Evolutionary conservation across 768 basidiomycete genomes (phyloP), one percentile per base, ranked within the genome.

Genomic region (Psilocybe subaeruginosa): DNA sequence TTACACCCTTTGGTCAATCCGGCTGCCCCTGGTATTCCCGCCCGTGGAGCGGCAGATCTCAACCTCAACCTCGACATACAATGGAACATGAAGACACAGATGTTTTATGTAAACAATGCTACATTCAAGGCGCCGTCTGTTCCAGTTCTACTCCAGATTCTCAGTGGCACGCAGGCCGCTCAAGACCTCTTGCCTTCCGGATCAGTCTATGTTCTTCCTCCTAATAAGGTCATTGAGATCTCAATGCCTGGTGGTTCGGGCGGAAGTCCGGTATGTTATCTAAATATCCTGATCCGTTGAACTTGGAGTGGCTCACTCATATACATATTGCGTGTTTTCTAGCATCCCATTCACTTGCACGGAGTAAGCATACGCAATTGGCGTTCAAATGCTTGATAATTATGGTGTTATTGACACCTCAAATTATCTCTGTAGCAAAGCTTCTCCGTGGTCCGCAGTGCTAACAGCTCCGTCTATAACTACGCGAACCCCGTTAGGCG

Each of bases 181-280:
- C 67, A 72, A 19, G 68, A 70, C 12, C 68, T 84, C 23, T 72
- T 77, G 3, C 73, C 77, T 2, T 54, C 72, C 8, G 80, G 79
- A 8, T 73, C 75, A 17, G 77, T 83, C 14, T 82, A 80, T 58
- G 65, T 66, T 37, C 57, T 78, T 16, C 75, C 80, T 0, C 64
- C 68, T 8, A 80, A 83, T 62, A 74, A 80, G 60, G 73, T 78
- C 27, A 74, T 86, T 59, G 84, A 86, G 59, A 35, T 85, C 11
- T 75, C 74, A 16, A 72, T 83, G 31, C 74, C 77, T 16, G 78
- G 78, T 54, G 70, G 67, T 33, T 12, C 67, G 4, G 41, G 56
- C 14, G 74, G 72, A 46, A 77, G 68, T 66, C 80, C 72, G 39
- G 70, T 73, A 45, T 51, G 73, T 59, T 7, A 39, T 59, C 52